Evolutionary conservation across 2,329 filamentous ascomycete species (phyloP), one percentile per base, ranked within the genome.

Genomic region (Penicillium hesseltinei): DNA sequence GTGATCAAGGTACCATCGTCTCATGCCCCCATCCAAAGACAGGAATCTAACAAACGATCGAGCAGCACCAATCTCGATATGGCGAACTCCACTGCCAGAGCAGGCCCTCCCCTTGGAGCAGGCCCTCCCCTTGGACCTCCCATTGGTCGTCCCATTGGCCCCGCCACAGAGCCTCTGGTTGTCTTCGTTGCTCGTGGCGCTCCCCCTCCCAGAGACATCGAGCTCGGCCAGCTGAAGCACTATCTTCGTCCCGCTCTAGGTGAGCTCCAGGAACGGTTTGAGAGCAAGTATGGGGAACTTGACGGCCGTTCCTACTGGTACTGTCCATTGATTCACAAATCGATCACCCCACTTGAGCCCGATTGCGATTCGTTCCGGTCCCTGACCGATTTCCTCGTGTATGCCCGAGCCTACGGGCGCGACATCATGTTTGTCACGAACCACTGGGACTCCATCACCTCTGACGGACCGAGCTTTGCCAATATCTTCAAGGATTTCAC

Each of bases 251-350:
- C 50, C 29, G 40, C 40, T 15, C 8, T 52, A 11, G 8, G 9
- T 5, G 40, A 52, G 13, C 38, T 52, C 17, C 15, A 29, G n/a
- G 50, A 36, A 9, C 1, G 0, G 5, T 52, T 36, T 17, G 40
- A 36, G 17, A 21, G 21, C 17, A 46, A 36, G 15, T 52, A 46
- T 17, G 50, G 50, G 2, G 9, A 5, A 0, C 21, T 52, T 5
- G 40, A 33, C 9, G 25, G 17, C 5, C 50, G 31, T 10, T 23
- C 40, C 40, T 36, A 52, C 50, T 25, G 19, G 21, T 36, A 33
- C 29, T 52, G 50, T n/a, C 50, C 50, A 21, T 35, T 52, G 40
- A 46, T 52, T 23, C 50, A 52, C 15, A 36, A 36, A 27, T 52
- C 39, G 11, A 21, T 17, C 17, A 27, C 38, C 23, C 46, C 39